Evolutionary conservation across 2,329 filamentous ascomycete species (phyloP), one percentile per base, ranked within the genome.

Genomic region (Sporothrix inflata): DNA sequence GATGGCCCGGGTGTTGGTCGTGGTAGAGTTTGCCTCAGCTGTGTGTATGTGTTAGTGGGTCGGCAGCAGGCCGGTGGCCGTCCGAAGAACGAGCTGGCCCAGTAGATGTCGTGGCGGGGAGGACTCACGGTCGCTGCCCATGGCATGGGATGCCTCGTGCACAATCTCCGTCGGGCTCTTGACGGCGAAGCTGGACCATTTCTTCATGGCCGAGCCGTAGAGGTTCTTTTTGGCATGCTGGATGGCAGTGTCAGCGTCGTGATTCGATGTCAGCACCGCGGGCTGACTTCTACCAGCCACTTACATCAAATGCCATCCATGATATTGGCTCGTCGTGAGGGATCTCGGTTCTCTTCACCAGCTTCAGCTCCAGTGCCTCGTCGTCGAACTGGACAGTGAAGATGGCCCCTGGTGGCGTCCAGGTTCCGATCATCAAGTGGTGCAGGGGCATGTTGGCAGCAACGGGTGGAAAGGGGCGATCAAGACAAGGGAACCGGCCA

Each of bases 121-220:
- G 1, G 47, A 83, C 88, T 71, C 86, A 94, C 92, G 88, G 79
- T 97, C 88, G 76, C 92, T 91, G 60, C 88, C 89, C 80, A 97
- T 91, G 2, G 91, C 87, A 80, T 94, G 90, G 16, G 93, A 93
- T 60, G 86, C 85, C 80, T 91, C 87, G 76, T 96, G 93, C 63
- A 89, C 83, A 75, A 97, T 96, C 67, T 93, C 89, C 1, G 89
- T 90, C 2, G 93, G 92, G 76, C 88, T 91, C 77, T 90, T 88
- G 77, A 97, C 91, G 61, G 89, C 85, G 81, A 93, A 95, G 80
- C 91, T 94, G 67, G 91, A 91, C 93, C 93, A 97, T 80, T 94
- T 95, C 86, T 97, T 97, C 93, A 96, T 96, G 74, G 93, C 92
- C 3, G 94, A 91, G 77, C 94, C 94, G 81, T 97, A 97, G 74